phyloP scores from a whole-genome alignment of 345 rosid species.

The Isatis tinctoria region DNA sequence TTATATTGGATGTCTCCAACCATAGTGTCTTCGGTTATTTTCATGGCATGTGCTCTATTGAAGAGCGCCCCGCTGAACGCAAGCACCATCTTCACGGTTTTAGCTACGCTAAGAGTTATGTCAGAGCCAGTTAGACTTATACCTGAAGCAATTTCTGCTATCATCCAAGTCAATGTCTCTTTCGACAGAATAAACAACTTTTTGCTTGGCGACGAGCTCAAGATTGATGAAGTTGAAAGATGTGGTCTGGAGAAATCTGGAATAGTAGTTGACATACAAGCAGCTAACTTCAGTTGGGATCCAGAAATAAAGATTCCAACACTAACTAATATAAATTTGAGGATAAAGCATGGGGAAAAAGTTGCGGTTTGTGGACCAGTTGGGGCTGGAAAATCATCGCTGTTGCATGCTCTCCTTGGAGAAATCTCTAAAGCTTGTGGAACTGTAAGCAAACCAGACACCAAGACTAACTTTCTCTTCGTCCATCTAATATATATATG shows the following conservation, averaged over 20 bases:
- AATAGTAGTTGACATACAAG: constrained; percentile 40
- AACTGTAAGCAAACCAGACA: constrained; percentile 42
- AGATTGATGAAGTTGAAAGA: constrained; percentile 32
- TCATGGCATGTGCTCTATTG: constrained; percentile 56
- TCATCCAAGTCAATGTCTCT: constrained; percentile 75
- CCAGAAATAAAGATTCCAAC: constrained; percentile 41
- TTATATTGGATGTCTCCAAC: constrained; percentile 78
- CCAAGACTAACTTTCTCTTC: neutral
- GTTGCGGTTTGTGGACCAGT: constrained; percentile 81
- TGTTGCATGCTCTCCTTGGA: constrained; percentile 59
- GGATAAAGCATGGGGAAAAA: constrained; percentile 47
- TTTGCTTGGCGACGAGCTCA: constrained; percentile 61
- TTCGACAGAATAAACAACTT: constrained; percentile 52
- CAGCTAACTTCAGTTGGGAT: constrained; percentile 71
- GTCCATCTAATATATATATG: neutral
- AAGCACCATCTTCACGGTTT: constrained; percentile 68
- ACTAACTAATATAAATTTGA: constrained; percentile 40
- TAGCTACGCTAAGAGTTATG: constrained; percentile 63
- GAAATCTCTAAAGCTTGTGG: constrained; percentile 70
- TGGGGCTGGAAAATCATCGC: constrained; percentile 76
- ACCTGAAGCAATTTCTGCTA: constrained; percentile 64
- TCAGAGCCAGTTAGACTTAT: constrained; percentile 60
- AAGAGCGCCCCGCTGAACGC: constrained; percentile 63
- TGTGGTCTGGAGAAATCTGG: constrained; percentile 21
- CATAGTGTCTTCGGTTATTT: constrained; percentile 55